Conservation (phyloP, 2,329 filamentous ascomycete genomes). For the Pestalotiopsis sp. region DNA sequence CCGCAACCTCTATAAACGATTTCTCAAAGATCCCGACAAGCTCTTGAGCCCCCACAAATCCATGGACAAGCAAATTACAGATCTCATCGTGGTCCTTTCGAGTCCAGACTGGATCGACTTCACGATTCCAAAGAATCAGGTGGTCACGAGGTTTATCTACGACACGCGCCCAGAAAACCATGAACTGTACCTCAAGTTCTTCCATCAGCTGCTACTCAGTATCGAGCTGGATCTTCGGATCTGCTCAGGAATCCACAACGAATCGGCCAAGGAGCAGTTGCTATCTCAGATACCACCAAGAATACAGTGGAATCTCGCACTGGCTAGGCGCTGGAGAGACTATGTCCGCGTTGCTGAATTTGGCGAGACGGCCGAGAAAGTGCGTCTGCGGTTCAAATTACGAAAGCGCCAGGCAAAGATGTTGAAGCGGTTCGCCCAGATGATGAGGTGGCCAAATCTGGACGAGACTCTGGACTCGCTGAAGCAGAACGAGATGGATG, state of each 20-base stretch:
- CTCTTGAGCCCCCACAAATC: conserved; percentile 62
- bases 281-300: conserved; percentile 68
- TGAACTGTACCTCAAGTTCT: conserved; percentile 66
- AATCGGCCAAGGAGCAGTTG: conserved; percentile 66
- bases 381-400: conserved; percentile 65
- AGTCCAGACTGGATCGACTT: conserved; percentile 77
- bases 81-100: conserved; percentile 70
- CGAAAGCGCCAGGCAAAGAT: conserved; percentile 71
- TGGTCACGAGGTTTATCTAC: conserved; percentile 74
- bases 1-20: conserved; percentile 65
- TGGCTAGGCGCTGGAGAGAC: conserved; percentile 74
- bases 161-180: conserved; percentile 59
- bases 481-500: conserved; percentile 60
- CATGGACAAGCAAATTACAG: conserved; percentile 72
- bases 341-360: conserved; percentile 69
- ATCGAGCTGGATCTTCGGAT: conserved; percentile 74
- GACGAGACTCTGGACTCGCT: conserved; percentile 65
- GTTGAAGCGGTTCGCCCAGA: conserved; percentile 68
- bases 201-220: conserved; percentile 76
- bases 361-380: conserved; percentile 55
- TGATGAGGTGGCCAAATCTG: conserved; percentile 79
- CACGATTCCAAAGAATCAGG: conserved; percentile 69
- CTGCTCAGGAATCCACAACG: conserved; percentile 62
- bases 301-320: conserved; percentile 72
- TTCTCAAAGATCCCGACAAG: conserved; percentile 70